phyloP scores from a whole-genome alignment of 768 basidiomycete species.

The Panellus pusillus region DNA sequence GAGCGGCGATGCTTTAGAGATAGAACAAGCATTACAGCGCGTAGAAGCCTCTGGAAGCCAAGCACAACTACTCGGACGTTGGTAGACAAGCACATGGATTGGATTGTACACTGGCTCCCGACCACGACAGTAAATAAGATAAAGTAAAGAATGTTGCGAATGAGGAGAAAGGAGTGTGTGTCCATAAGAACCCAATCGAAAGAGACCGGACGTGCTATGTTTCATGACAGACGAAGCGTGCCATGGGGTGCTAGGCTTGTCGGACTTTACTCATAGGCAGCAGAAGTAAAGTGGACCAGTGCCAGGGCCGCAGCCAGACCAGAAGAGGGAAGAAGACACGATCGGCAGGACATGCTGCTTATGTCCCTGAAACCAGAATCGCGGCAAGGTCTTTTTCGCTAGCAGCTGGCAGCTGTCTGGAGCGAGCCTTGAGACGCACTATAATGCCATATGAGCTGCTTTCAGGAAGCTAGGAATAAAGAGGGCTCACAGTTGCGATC shows the following conservation, averaged over 20 bases:
- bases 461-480: constrained; percentile 16
- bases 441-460: constrained; percentile 16
- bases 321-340: background rate
- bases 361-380: constrained; percentile 48
- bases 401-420: constrained; percentile 81
- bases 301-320: constrained; percentile 14
- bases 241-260: constrained; percentile 18
- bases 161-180: constrained; percentile 15
- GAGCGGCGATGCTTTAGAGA: constrained; percentile 1
- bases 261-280: constrained; percentile 14
- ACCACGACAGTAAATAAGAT: constrained; percentile 15
- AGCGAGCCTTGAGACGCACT: constrained; percentile 91
- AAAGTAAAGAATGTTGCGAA: constrained; percentile 11
- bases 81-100: constrained; percentile 5
- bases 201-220: constrained; percentile 21
- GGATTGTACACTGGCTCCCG: constrained; percentile 10
- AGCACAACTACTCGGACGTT: constrained; percentile 10
- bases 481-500: constrained; percentile 82
- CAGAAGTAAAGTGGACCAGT: constrained; percentile 14
- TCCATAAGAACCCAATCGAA: constrained; percentile 5
- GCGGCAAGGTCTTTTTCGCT: constrained; percentile 82
- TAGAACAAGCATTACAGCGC: constrained; percentile 9
- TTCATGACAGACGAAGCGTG: constrained; percentile 13
- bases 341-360: constrained; percentile 2
- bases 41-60: constrained; percentile 1